phyloP scores from a whole-genome alignment of 2,329 filamentous ascomycete genomes.

The Exophiala xenobiotica region DNA sequence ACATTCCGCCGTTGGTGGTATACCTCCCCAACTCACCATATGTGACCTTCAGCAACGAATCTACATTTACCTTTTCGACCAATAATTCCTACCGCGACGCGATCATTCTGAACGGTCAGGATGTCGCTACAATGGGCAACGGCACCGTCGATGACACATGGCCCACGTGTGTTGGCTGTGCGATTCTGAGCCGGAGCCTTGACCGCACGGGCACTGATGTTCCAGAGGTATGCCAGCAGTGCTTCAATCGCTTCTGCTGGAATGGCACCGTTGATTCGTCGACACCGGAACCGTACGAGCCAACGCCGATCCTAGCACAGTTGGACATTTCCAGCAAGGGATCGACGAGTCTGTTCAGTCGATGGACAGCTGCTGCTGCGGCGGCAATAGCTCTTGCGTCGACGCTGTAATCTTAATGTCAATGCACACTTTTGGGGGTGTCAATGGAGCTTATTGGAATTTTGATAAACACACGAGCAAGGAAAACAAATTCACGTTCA shows the following conservation, averaged over 20 bases:
- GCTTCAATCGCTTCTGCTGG: constrained; percentile 89
- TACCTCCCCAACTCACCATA: constrained; percentile 89
- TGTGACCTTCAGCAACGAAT: constrained; percentile 71
- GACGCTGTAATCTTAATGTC: constrained; percentile 12
- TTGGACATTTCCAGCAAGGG: constrained; percentile 10
- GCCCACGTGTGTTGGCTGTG: constrained; percentile 84
- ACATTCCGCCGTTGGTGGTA: constrained; percentile 71
- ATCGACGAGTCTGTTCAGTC: constrained; percentile 7
- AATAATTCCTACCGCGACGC: constrained; percentile 61
- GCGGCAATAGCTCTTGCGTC: constrained; percentile 11
- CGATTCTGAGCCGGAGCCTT: constrained; percentile 74
- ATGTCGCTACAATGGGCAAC: constrained; percentile 81
- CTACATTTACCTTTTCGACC: constrained; percentile 36
- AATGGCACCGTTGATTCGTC: constrained; percentile 66
- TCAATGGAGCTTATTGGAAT: no score
- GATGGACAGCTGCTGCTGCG: constrained; percentile 12
- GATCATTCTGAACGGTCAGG: constrained; percentile 84
- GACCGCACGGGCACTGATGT: constrained; percentile 66
- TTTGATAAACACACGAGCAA: no score
- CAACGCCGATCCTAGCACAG: constrained; percentile 29
- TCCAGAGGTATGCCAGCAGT: constrained; percentile 70
- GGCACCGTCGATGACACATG: constrained; percentile 71
- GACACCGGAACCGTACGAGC: constrained; percentile 60
- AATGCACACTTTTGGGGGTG: neutral
- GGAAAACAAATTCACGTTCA: no score